A percentile compares a stretch with the other conserved stretches of the same genome.
Evolutionary conservation across 1,284 basidiomycete genomes (phyloP).

Genomic region (Schizophyllum commune): DNA sequence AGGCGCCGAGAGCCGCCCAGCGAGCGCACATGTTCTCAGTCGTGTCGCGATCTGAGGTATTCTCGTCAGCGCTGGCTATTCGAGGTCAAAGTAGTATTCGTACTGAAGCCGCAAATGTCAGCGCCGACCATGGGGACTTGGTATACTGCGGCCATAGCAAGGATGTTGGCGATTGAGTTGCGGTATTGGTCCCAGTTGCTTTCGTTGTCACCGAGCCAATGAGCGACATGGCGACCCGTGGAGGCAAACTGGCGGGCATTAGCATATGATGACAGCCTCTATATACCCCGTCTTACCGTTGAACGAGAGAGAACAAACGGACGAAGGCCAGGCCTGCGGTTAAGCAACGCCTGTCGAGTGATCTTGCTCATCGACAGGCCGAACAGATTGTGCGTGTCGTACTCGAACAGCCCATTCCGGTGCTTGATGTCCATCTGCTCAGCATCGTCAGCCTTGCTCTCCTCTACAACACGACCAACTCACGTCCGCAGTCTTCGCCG

Average conservation of each 20-base stretch:
- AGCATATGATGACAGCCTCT: no score
- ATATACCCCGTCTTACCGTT: no score
- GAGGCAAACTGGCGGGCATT: no score
- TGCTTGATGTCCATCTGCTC: constrained; percentile 36
- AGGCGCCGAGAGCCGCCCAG: constrained; percentile 64
- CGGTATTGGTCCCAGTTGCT: constrained; percentile 51
- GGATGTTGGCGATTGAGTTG: constrained; percentile 52
- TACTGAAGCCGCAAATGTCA: constrained; percentile 58
- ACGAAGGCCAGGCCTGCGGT: constrained; percentile 49
- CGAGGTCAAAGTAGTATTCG: no score
- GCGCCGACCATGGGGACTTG: constrained; percentile 65
- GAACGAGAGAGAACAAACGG: constrained; percentile 67
- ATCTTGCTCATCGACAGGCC: constrained; percentile 65
- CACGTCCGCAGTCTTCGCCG: constrained; percentile 48
- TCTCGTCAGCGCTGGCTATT: no score
- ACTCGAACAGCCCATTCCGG: constrained; percentile 55
- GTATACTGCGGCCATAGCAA: constrained; percentile 54
- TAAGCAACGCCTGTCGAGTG: constrained; percentile 56
- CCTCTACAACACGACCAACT: no score
- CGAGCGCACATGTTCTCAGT: constrained; percentile 58
- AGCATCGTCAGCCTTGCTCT: no score
- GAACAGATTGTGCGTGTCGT: constrained; percentile 63
- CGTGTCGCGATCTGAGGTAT: constrained; percentile 40
- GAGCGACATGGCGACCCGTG: constrained; percentile 53
- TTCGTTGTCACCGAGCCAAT: constrained; percentile 66